Evolutionary conservation across 1,284 basidiomycete genomes (phyloP).

Genomic region (Prillingera fragicola): DNA sequence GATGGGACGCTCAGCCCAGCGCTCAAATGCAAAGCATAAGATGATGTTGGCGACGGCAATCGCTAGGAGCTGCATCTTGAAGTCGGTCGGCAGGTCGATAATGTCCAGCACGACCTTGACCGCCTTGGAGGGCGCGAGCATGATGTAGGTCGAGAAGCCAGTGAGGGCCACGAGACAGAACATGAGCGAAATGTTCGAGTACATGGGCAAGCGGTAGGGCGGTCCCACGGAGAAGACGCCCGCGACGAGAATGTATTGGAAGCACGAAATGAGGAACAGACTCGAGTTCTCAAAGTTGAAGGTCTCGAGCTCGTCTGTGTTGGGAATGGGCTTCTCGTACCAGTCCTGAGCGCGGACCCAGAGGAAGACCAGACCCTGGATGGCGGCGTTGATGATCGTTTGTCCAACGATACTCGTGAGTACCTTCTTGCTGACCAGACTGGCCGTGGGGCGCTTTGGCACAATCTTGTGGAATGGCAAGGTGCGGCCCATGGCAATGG

Average conservation of each 20-base stretch:
- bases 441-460: conserved; percentile 89
- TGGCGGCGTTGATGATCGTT: conserved; percentile 73
- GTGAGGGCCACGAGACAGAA: conserved; percentile 62
- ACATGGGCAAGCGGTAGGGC: conserved; percentile 90
- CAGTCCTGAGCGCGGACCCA: conserved; percentile 82
- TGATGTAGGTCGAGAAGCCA: conserved; percentile 66
- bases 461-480: conserved; percentile 80
- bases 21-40: conserved; percentile 72
- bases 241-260: conserved; percentile 96
- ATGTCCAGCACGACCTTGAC: conserved; percentile 68
- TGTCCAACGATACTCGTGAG: conserved; percentile 91
- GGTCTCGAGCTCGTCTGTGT: conserved; percentile 76
- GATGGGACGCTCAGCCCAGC: conserved; percentile 63
- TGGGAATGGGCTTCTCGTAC: conserved; percentile 60
- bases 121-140: conserved; percentile 63
- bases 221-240: conserved; percentile 97
- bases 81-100: conserved; percentile 66
- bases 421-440: conserved; percentile 92
- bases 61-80: conserved; percentile 63
- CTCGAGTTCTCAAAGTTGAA: conserved; percentile 89
- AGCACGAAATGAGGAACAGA: conserved; percentile 89
- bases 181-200: conserved; percentile 86
- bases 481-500: conserved; percentile 93
- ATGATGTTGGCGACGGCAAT: conserved; percentile 70
- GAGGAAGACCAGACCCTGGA: conserved; percentile 83